These are phyloP conservation scores for Marvania coccoides DNA, from an alignment of 139 green algal species.

Conservation along the genomic window DNA sequence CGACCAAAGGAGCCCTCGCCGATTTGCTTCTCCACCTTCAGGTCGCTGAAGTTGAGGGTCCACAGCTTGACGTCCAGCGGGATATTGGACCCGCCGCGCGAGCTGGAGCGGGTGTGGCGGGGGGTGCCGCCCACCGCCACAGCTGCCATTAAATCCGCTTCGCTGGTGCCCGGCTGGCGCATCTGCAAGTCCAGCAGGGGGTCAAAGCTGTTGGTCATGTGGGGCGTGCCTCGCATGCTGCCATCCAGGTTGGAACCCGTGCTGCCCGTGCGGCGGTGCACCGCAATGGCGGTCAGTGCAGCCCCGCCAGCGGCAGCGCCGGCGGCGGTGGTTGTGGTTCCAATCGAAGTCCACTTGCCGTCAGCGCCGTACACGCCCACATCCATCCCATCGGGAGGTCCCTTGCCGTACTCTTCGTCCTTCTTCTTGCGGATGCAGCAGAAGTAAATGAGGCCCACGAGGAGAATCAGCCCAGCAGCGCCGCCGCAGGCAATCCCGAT, in stretches of 20 bases:
- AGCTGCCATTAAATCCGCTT: neutral
- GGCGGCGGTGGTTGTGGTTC: no score
- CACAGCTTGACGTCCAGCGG: slow-evolving; percentile 19
- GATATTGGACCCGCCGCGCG: neutral
- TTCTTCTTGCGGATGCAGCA: neutral
- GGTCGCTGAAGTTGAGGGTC: slow-evolving; percentile 19
- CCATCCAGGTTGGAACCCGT: neutral
- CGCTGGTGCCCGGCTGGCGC: neutral
- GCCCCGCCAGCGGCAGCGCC: neutral
- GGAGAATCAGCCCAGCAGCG: neutral
- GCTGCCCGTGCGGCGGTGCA: neutral
- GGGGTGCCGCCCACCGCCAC: neutral
- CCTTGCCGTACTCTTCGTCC: neutral
- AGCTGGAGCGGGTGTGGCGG: neutral
- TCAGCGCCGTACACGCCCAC: no score
- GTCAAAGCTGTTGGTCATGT: neutral
- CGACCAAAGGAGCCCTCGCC: slow-evolving; percentile 56
- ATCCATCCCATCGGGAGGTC: no score
- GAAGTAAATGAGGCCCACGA: neutral
- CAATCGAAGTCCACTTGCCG: neutral
- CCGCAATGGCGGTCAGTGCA: neutral
- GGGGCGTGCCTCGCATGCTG: no score
- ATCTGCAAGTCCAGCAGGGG: neutral
- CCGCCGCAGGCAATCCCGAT: slow-evolving; percentile 17
- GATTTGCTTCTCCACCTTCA: slow-evolving; percentile 47